Base-by-base conservation (phyloP, 805 yeast genomes). In the Priceomyces carsonii region DNA sequence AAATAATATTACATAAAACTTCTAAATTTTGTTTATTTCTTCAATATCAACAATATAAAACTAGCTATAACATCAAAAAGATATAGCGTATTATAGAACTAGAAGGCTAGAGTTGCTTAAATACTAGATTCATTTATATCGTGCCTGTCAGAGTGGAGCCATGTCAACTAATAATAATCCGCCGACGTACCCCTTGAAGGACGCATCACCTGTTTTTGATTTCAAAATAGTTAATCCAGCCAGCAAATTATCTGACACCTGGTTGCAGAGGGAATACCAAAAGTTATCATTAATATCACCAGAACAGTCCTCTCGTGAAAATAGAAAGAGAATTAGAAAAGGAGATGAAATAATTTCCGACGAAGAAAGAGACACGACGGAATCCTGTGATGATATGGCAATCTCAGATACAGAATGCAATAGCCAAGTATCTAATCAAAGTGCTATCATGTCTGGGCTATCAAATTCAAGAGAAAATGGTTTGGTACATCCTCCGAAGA, bases 401-500 rank as follows among this genome's bases (percentile, higher is more conserved):
- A 46, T 62, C 21, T 54, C 65, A 5, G 72, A 66, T 41, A 47
- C 56, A 7, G 70, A 66, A n/a, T 41, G 41, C 26, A 48, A 39
- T 34, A 43, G 51, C 36, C 54, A 53, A 33, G 38, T 44, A 5
- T 47, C 56, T 3, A 39, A 33, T 7, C 40, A 43, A 18, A 39
- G 46, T n/a, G 35, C 44, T 14, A 34, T 41, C 25, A 38, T 44
- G 7, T 33, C 48, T 8, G 36, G 32, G 6, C 12, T 43, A 13
- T 32, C 44, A 5, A 23, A 35, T 3, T 22, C 40, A 15, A 35
- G 55, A 27, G 47, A 49, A 29, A 39, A 43, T 38, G 50, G 52
- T 14, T 25, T 47, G 16, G 45, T 43, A 4, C 69, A 64, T 39
- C 71, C 69, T 3, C 63, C 71, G 3, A 66, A 66, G 32, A 51